Evolutionary conservation across 768 basidiomycete genomes (phyloP).

Genomic region (Tremella yokohamensis): DNA sequence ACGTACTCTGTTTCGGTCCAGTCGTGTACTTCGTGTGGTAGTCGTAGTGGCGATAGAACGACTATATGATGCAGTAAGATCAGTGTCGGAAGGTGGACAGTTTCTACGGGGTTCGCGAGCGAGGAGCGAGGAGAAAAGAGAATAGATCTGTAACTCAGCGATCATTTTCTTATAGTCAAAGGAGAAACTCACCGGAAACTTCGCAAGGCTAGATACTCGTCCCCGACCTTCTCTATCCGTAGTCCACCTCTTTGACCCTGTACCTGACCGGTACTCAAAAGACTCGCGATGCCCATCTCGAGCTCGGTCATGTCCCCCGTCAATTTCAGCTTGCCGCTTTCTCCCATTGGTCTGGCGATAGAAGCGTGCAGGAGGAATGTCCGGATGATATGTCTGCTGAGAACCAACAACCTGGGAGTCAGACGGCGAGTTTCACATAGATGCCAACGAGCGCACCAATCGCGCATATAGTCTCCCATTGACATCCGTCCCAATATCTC

Average conservation of each 20-base stretch:
- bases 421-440: background rate
- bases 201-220: slow-evolving; percentile 78
- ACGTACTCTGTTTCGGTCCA: slow-evolving; percentile 98
- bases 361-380: slow-evolving; percentile 92
- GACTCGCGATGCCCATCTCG: slow-evolving; percentile 83
- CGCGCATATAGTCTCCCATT: slow-evolving; percentile 66
- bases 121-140: slow-evolving; percentile 79
- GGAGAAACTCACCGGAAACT: slow-evolving; percentile 69
- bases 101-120: slow-evolving; percentile 65
- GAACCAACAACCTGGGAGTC: slow-evolving; percentile 30
- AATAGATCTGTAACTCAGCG: slow-evolving; percentile 61
- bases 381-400: slow-evolving; percentile 74
- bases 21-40: slow-evolving; percentile 83
- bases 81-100: slow-evolving; percentile 74
- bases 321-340: slow-evolving; percentile 87
- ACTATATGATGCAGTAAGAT: slow-evolving; percentile 84
- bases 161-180: background rate
- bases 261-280: slow-evolving; percentile 56
- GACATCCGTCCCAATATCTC: slow-evolving; percentile 70
- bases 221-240: slow-evolving; percentile 71
- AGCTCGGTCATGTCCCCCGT: slow-evolving; percentile 95
- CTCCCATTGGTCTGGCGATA: slow-evolving; percentile 83
- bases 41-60: slow-evolving; percentile 67
- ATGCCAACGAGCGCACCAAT: slow-evolving; percentile 61
- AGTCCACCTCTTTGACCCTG: slow-evolving; percentile 59